Conservation (phyloP, 1,284 basidiomycete genomes). For the Coniophora puteana region DNA sequence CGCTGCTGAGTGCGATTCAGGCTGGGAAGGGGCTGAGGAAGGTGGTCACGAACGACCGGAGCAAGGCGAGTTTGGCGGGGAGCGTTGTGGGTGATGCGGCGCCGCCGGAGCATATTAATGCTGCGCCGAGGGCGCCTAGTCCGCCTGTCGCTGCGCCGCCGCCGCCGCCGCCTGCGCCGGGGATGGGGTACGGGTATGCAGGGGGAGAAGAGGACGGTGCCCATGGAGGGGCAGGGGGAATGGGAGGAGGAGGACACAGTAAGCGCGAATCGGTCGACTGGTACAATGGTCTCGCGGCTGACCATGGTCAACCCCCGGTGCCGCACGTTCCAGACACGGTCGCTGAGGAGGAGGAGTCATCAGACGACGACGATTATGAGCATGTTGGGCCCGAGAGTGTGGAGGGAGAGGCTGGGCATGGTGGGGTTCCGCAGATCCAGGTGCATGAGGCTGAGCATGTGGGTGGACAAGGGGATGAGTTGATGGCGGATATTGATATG, state of each 20-base stretch:
- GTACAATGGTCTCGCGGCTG: constrained; percentile 86
- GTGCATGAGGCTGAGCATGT: constrained; percentile 47
- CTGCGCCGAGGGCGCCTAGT: constrained; percentile 40
- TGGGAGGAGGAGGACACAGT: constrained; percentile 27
- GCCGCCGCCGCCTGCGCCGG: constrained; percentile 20
- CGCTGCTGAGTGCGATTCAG: constrained; percentile 81
- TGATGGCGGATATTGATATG: constrained; percentile 78
- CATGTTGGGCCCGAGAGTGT: constrained; percentile 14
- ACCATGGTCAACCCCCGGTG: constrained; percentile 42
- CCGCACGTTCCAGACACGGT: constrained; percentile 48
- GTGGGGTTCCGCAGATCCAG: constrained; percentile 55
- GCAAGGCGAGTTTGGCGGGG: constrained; percentile 66
- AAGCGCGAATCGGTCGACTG: constrained; percentile 89
- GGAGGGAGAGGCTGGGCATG: not conserved
- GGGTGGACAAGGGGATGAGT: constrained; percentile 38
- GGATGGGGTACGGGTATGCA: constrained; percentile 21
- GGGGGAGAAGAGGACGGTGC: no score
- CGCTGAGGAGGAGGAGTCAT: constrained; percentile 53
- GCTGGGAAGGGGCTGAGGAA: constrained; percentile 76
- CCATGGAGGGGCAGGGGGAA: constrained; percentile 16
- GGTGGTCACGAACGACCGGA: constrained; percentile 83
- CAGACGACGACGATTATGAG: constrained; percentile 27
- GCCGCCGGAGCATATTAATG: constrained; percentile 71
- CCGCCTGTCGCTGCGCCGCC: constrained; percentile 30
- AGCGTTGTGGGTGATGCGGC: constrained; percentile 74